Conservation (phyloP, 2,329 filamentous ascomycete genomes). For the Elsinoe batatas region DNA sequence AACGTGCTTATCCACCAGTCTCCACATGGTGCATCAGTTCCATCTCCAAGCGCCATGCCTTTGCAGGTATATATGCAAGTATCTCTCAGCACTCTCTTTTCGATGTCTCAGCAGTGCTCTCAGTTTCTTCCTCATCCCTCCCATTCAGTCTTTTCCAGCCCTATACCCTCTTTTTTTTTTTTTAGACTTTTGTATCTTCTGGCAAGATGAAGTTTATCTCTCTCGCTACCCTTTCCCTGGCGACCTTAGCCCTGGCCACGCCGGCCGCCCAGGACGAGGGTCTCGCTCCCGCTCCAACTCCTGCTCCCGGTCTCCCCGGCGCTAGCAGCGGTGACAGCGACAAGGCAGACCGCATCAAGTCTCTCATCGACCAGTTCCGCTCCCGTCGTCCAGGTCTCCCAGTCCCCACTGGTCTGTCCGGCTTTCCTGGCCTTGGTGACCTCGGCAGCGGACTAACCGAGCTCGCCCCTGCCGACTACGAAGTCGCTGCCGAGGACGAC, state of each 20-base stretch:
- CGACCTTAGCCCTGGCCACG: background rate
- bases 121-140: background rate
- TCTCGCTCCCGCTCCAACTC: background rate
- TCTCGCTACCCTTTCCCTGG: constrained; percentile 6
- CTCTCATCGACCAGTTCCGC: constrained; percentile 8
- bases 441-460: background rate
- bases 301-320: background rate
- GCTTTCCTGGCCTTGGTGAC: background rate
- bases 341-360: background rate
- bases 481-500: background rate
- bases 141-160: constrained; percentile 4
- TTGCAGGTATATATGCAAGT: constrained; percentile 2
- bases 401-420: background rate
- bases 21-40: background rate
- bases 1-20: background rate
- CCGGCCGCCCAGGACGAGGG: constrained; percentile 8
- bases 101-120: constrained; percentile 8
- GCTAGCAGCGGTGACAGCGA: background rate
- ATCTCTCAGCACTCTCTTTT: background rate
- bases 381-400: background rate
- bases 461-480: background rate
- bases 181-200: constrained; percentile 2
- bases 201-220: constrained; percentile 11
- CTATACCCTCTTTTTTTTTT: background rate
- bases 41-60: background rate